Evolutionary conservation across 163 green algal species (phyloP).

Genomic region (Scenedesmus sp.): DNA sequence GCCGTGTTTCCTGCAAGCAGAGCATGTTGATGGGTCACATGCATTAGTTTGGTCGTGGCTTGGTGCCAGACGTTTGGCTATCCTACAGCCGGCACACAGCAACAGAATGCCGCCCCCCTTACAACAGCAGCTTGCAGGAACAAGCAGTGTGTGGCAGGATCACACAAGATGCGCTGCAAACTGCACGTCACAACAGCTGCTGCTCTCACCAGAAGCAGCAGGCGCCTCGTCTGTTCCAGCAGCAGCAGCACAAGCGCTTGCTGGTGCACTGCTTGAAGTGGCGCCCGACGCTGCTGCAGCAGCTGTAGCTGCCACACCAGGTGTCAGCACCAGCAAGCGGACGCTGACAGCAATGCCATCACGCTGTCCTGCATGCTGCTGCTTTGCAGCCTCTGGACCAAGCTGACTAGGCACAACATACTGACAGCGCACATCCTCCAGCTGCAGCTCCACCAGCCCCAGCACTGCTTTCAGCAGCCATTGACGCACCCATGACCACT

Average conservation of each 20-base stretch:
- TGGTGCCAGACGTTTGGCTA: neutral
- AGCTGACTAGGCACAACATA: slow-evolving; percentile 32
- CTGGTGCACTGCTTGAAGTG: neutral
- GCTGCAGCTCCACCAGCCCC: slow-evolving; percentile 23
- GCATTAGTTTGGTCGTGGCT: neutral
- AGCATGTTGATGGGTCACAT: neutral
- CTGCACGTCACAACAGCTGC: neutral
- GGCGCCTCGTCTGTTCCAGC: neutral
- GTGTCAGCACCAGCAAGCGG: neutral
- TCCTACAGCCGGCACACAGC: neutral
- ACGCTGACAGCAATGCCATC: slow-evolving; percentile 13
- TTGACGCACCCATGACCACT: neutral
- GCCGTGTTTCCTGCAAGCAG: neutral
- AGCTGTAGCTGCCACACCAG: neutral
- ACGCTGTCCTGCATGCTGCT: neutral
- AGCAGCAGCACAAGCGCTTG: neutral
- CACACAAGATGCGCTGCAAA: neutral
- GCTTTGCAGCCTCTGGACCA: neutral
- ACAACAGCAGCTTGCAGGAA: neutral
- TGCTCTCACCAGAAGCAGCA: neutral
- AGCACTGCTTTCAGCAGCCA: slow-evolving; percentile 20
- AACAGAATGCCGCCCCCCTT: too few species aligned
- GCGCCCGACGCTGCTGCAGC: neutral
- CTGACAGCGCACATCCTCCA: slow-evolving; percentile 6
- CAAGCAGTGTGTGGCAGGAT: neutral